Evolutionary conservation across 78 protist genomes (phyloP).

Genomic region (Dictyostelium capitatum): DNA sequence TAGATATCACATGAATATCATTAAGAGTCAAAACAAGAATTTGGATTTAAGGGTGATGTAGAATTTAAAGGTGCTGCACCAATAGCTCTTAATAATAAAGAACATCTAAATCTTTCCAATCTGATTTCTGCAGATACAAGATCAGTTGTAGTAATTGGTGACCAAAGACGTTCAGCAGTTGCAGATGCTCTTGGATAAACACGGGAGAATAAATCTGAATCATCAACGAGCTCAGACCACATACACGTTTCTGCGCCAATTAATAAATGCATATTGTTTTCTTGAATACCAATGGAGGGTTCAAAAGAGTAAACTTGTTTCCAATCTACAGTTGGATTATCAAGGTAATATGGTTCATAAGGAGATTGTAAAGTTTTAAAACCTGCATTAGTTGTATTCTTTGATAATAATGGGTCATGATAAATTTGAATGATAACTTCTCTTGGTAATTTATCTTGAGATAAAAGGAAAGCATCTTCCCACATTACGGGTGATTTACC

Average conservation of each 20-base stretch:
- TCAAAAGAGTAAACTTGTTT: not conserved
- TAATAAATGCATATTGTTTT: not conserved
- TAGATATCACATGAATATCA: no score
- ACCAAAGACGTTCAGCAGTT: not conserved
- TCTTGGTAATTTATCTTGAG: not conserved
- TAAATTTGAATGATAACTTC: not conserved
- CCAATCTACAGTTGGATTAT: constrained; percentile 1
- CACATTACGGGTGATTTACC: not conserved
- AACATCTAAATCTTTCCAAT: not conserved
- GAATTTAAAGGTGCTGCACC: constrained; percentile 12
- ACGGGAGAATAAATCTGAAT: not conserved
- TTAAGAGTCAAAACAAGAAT: no score
- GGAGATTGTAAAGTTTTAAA: constrained; percentile 3
- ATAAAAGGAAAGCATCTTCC: constrained; percentile 5
- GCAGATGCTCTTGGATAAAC: constrained; percentile 9
- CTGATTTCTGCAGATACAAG: not conserved
- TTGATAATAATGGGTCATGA: not conserved
- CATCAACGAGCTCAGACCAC: not conserved
- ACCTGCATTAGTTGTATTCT: not conserved
- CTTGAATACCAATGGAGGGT: not conserved
- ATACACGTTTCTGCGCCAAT: constrained; percentile 8
- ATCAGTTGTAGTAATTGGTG: not conserved
- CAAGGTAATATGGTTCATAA: not conserved
- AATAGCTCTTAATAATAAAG: not conserved
- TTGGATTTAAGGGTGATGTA: not conserved